These are phyloP conservation scores for Arthrobotrys sphaeroides DNA, from an alignment of 2,329 filamentous ascomycete genomes.

Conservation along the genomic window DNA sequence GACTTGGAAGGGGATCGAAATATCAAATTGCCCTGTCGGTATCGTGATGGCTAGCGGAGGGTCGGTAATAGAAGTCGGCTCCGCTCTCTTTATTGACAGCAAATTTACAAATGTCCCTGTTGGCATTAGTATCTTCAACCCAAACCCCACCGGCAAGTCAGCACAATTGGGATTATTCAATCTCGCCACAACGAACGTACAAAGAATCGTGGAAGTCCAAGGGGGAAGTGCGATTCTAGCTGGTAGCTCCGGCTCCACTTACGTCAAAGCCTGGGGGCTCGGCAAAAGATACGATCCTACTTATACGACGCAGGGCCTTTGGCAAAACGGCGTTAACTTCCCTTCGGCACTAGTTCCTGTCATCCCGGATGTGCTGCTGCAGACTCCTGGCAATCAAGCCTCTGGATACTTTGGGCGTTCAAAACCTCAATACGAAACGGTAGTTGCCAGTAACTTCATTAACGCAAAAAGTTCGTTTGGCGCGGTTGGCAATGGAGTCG, in stretches of 20 bases:
- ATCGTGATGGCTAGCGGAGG: slow-evolving; percentile 64
- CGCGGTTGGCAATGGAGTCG: background rate
- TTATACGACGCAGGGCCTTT: no score
- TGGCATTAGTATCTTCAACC: slow-evolving; percentile 81
- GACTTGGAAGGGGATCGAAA: slow-evolving; percentile 66
- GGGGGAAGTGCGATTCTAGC: slow-evolving; percentile 64
- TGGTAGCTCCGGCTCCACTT: background rate
- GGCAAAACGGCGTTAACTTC: no score
- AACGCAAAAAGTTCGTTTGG: slow-evolving; percentile 72
- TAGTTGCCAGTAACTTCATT: slow-evolving; percentile 74
- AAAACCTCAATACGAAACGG: slow-evolving; percentile 84
- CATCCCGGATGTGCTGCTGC: background rate
- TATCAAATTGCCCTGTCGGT: slow-evolving; percentile 67
- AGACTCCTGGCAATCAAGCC: background rate
- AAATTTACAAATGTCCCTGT: slow-evolving; percentile 77
- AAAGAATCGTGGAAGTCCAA: slow-evolving; percentile 86
- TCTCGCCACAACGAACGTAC: slow-evolving; percentile 68
- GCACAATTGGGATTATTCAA: slow-evolving; percentile 70
- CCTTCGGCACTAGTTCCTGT: no score
- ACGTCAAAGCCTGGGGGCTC: background rate
- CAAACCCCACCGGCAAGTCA: slow-evolving; percentile 70
- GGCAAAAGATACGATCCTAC: background rate
- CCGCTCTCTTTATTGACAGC: slow-evolving; percentile 82
- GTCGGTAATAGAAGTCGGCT: slow-evolving; percentile 75
- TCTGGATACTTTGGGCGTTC: slow-evolving; percentile 75